Percentiles rank a stretch among this genome's conserved stretches.
These are phyloP conservation scores for Sherardia arvensis DNA, from an alignment of 257 asterid species.

Conservation along the genomic window DNA sequence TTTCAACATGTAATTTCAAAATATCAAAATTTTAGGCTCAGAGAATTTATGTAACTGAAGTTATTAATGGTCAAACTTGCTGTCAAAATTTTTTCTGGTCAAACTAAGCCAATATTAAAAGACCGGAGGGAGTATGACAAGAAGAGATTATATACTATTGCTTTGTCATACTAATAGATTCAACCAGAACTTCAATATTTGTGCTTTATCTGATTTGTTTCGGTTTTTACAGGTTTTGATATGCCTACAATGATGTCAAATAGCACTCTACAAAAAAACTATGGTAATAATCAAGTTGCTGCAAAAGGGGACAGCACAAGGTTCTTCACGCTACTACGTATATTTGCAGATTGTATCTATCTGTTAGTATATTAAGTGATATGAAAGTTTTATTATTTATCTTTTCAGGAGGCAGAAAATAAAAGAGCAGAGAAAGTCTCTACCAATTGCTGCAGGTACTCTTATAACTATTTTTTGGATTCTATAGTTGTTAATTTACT, in stretches of 20 bases:
- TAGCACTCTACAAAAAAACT: slow-evolving; percentile 16
- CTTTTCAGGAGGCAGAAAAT: slow-evolving; percentile 51
- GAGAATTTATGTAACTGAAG: no score
- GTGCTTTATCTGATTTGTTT: no score
- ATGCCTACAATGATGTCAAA: slow-evolving; percentile 69
- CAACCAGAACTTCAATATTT: no score
- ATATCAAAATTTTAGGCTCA: no score
- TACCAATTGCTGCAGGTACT: slow-evolving; percentile 81
- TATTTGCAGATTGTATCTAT: neutral
- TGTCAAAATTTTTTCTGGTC: no score
- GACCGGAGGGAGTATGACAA: no score
- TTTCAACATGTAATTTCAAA: no score
- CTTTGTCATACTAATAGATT: no score
- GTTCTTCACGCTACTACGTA: slow-evolving; percentile 13
- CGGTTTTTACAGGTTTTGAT: no score
- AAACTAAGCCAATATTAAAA: no score
- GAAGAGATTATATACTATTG: no score
- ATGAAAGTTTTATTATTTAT: neutral
- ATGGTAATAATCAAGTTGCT: slow-evolving; percentile 21
- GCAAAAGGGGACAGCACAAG: slow-evolving; percentile 39
- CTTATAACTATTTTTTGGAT: neutral
- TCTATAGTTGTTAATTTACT: neutral
- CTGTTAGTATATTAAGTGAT: neutral
- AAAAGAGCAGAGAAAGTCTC: slow-evolving; percentile 54
- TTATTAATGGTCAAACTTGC: no score